Evolutionary conservation across 2,329 filamentous ascomycete genomes (phyloP), one percentile per base, ranked within the genome.

Genomic region (Aspergillus clavatus): DNA sequence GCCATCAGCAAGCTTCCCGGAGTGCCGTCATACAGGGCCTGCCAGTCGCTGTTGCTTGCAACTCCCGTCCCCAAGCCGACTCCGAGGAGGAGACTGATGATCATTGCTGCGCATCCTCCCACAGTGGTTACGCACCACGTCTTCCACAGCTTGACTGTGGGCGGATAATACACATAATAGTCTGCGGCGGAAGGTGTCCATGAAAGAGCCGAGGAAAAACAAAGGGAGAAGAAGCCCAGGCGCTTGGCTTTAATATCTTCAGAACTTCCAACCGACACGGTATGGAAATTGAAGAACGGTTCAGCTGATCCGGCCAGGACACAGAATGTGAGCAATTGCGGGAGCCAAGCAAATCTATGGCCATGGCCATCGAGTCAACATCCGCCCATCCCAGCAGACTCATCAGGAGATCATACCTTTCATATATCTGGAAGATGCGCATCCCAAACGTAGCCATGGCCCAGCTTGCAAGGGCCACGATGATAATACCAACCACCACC

Each of bases 131-230:
- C 63, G 2, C 57, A 45, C 50, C 71, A 72, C 23, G 62, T 64
- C 31, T 61, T 61, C 51, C 60, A 64, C 40, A 60, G 61, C 40
- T 60, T 61, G 10, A 68, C 66, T 2, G 60, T 52, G 2, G 65
- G 59, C 0, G 68, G 67, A 45, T 71, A 70, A 50, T 73, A 72
- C 31, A 72, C 70, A 35, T 68, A 72, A 50, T 71, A 72, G 47
- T 74, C 71, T 5, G 68, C 65, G 11, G 61, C 62, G 5, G 63
- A 52, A 1, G 65, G 64, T 0, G 62, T 54, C 63, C 65, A 68
- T 3, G 65, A 55, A 8, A 71, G 58, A 5, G 59, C 51, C 1
- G 62, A 55, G 0, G 68, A 68, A 12, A 70, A 47, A 16, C 62
- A 62, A 2, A 70, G 54, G 0, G 66, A 66, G 45, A 70, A 62